Conservation (phyloP, 345 rosid species). For the Luvunga scandens region DNA sequence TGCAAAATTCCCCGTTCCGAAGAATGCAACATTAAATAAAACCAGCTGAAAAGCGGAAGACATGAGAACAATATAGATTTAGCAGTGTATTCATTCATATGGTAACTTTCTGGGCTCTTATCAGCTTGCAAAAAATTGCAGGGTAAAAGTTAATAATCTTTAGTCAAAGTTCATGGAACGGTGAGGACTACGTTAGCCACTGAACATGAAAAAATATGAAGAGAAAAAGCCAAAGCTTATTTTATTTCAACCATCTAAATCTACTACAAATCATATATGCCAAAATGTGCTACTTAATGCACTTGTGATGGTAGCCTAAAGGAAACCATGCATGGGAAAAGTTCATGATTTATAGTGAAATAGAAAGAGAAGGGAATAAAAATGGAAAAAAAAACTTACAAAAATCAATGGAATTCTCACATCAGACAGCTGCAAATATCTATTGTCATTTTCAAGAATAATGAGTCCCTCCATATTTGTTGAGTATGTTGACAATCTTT, state of each 20-base stretch:
- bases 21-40: slow-evolving; percentile 90
- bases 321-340: neutral
- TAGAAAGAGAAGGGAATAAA: neutral
- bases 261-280: neutral
- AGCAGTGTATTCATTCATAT: neutral
- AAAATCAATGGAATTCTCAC: slow-evolving; percentile 77
- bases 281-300: neutral
- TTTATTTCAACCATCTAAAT: neutral
- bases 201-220: neutral
- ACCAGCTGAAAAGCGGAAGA: slow-evolving; percentile 60
- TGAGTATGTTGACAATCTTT: slow-evolving; percentile 36
- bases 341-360: neutral
- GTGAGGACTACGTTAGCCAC: neutral
- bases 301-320: neutral
- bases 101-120: neutral
- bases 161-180: neutral
- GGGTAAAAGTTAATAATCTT: neutral
- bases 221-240: neutral
- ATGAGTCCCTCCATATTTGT: slow-evolving; percentile 35
- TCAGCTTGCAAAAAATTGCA: neutral
- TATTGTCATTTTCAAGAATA: slow-evolving; percentile 46
- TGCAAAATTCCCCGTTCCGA: slow-evolving; percentile 96
- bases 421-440: slow-evolving; percentile 80
- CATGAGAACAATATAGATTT: slow-evolving; percentile 15
- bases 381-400: slow-evolving; percentile 46